Percentiles rank a stretch among this genome's conserved stretches.
Evolutionary conservation across 257 asterid species (phyloP).

Genomic region (Cynanchum wilfordii): DNA sequence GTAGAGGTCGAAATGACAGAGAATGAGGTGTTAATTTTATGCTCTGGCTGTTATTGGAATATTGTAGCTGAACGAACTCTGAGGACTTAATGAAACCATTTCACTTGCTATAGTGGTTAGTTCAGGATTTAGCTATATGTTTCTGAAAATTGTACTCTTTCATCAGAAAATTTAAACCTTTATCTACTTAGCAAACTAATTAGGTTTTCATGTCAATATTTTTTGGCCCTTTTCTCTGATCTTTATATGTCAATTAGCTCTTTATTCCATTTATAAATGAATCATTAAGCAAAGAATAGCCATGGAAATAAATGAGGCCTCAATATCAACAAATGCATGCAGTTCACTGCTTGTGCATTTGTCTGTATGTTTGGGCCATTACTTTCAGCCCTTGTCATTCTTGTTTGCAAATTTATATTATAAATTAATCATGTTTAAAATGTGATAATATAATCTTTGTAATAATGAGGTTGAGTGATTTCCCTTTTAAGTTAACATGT

Average conservation of each 20-base stretch:
- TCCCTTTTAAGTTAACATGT: neutral
- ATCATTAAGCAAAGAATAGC: neutral
- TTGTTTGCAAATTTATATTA: neutral
- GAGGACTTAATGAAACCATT: constrained; percentile 2
- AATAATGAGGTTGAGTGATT: neutral
- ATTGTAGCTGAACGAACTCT: neutral
- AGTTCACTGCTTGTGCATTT: neutral
- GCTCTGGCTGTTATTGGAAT: neutral
- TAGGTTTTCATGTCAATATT: neutral
- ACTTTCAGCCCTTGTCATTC: neutral
- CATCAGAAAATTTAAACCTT: constrained; percentile 1
- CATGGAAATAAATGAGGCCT: neutral
- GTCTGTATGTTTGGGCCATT: neutral
- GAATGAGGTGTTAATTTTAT: neutral
- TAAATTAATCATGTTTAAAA: neutral
- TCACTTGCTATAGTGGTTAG: neutral
- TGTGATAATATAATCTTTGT: neutral
- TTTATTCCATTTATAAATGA: neutral
- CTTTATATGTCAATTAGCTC: neutral
- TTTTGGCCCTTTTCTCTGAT: neutral
- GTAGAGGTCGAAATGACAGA: neutral
- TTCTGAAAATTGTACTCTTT: no score
- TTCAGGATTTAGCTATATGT: neutral
- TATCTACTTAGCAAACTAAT: neutral
- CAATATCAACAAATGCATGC: neutral